These are phyloP conservation scores for Diaporthe longicolla DNA, from an alignment of 2,329 filamentous ascomycete species.

Conservation along the genomic window DNA sequence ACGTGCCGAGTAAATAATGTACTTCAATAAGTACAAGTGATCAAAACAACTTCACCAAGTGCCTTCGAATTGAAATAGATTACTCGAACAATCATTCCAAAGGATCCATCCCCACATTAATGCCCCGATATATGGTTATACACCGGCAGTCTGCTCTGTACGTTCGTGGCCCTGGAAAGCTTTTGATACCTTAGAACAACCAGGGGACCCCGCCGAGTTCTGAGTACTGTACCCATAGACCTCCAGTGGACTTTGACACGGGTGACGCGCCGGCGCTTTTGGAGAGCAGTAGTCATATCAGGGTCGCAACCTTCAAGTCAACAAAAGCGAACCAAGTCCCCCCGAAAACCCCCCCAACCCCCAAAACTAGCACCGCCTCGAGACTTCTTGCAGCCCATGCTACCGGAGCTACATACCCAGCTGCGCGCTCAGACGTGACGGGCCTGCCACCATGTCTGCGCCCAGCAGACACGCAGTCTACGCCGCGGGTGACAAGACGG, in stretches of 20 bases:
- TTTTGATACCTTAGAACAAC: not conserved
- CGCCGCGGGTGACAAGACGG: conserved; percentile 28
- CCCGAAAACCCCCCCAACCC: conserved; percentile 4
- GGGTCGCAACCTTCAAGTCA: conserved; percentile 36
- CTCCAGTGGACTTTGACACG: not conserved
- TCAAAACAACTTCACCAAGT: not conserved
- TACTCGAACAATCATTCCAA: too few species aligned
- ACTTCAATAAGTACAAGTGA: not conserved
- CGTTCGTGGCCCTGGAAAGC: not conserved
- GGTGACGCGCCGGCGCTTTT: conserved; percentile 38
- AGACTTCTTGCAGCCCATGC: conserved; percentile 25
- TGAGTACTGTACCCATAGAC: not conserved
- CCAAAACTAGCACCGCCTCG: not conserved
- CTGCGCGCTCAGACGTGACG: conserved; percentile 47
- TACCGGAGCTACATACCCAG: conserved; percentile 17
- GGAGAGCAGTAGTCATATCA: not conserved
- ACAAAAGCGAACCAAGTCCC: conserved; percentile 16
- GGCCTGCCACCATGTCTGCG: conserved; percentile 46
- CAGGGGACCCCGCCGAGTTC: conserved; percentile 10
- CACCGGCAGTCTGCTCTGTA: not conserved
- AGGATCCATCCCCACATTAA: not conserved
- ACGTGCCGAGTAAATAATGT: not conserved
- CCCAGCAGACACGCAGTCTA: conserved; percentile 45
- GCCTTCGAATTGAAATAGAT: not conserved
- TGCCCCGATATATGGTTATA: not conserved